phyloP scores from a whole-genome alignment of 345 rosid genomes.

The Populus alba region DNA sequence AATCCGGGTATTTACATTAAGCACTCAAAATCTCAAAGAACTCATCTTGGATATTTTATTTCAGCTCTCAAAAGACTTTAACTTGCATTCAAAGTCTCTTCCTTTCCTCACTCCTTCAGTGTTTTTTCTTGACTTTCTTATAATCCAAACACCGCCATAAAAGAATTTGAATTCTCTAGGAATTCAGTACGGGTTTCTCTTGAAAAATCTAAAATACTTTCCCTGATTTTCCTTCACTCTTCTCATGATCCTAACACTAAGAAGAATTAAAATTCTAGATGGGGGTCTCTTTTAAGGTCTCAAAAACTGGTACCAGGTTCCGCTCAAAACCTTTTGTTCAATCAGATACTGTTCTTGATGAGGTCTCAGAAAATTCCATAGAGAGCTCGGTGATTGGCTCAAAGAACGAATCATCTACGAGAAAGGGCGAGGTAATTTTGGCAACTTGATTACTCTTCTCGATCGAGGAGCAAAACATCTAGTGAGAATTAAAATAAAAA shows the following conservation, averaged over 20 bases:
- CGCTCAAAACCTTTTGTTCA: slow-evolving; percentile 45
- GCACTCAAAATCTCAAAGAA: not conserved
- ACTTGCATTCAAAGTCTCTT: not conserved
- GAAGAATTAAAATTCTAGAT: slow-evolving; percentile 7
- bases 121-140: not conserved
- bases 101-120: not conserved
- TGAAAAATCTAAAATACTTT: slow-evolving; percentile 53
- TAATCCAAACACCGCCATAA: not conserved
- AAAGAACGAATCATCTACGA: slow-evolving; percentile 18
- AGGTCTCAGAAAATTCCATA: slow-evolving; percentile 36
- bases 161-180: slow-evolving; percentile 1
- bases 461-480: not conserved
- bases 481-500: not conserved
- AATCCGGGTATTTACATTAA: not conserved
- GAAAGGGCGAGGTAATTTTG: slow-evolving; percentile 45
- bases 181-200: slow-evolving; percentile 52
- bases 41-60: not conserved
- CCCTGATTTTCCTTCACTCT: not conserved
- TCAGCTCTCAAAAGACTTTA: not conserved
- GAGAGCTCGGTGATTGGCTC: slow-evolving; percentile 25
- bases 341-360: slow-evolving; percentile 34
- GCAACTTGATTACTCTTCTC: not conserved
- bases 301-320: slow-evolving; percentile 60
- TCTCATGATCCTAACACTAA: not conserved
- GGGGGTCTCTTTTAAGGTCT: slow-evolving; percentile 78